Conservation (phyloP, 2,329 filamentous ascomycete genomes). For the Exophiala bonariae region DNA sequence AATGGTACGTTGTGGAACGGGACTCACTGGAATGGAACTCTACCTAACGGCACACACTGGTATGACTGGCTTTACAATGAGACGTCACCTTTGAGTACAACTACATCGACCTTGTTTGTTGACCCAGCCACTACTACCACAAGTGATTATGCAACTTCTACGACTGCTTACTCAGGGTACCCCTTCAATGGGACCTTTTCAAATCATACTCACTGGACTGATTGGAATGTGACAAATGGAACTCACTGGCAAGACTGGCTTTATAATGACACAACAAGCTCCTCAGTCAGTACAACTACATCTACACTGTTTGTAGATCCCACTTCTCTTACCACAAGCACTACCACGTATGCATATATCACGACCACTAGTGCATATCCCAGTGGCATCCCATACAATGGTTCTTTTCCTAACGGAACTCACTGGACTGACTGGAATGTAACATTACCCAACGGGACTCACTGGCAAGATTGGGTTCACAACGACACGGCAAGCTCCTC, state of each 20-base stretch:
- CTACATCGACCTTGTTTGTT: neutral
- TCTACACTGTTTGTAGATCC: too few relatives aligned
- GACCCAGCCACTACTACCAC: constrained; percentile 5
- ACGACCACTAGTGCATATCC: too few relatives aligned
- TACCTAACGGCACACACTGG: neutral
- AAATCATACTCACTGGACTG: neutral
- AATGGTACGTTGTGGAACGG: too few relatives aligned
- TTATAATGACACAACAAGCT: too few relatives aligned
- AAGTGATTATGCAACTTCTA: neutral
- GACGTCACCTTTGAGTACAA: constrained; percentile 6
- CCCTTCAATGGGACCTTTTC: constrained; percentile 2
- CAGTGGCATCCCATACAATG: too few relatives aligned
- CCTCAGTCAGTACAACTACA: too few relatives aligned
- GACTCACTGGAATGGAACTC: too few relatives aligned
- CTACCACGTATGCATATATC: too few relatives aligned
- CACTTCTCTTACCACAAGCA: too few relatives aligned
- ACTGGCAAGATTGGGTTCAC: constrained; percentile 4
- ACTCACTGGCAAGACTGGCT: too few relatives aligned
- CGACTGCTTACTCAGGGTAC: neutral
- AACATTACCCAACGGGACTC: constrained; percentile 4
- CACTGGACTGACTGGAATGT: constrained; percentile 1
- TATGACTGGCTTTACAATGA: constrained; percentile 2
- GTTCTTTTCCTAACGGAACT: too few relatives aligned
- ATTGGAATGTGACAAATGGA: neutral
- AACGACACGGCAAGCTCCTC: constrained; percentile 1